A percentile compares a stretch with the other conserved stretches of the same genome.
phyloP scores from a whole-genome alignment of 257 asterid species.

The Solanum chilense region DNA sequence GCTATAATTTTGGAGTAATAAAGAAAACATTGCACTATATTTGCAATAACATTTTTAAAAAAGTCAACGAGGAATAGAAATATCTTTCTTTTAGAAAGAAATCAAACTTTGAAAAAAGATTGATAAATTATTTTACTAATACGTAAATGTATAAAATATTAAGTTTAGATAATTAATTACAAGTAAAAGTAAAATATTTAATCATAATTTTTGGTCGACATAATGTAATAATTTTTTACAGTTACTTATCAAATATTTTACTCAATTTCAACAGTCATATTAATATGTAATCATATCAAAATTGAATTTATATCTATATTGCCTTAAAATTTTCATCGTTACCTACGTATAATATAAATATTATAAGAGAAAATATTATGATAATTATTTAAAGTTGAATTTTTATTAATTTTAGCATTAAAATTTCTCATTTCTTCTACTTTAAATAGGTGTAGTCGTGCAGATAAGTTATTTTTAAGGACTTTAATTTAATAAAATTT shows the following conservation, averaged over 20 bases:
- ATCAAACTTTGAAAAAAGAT: not conserved
- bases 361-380: not conserved
- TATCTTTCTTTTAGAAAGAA: not conserved
- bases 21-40: not conserved
- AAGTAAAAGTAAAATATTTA: not conserved
- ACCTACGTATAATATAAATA: not conserved
- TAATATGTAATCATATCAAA: not conserved
- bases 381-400: not conserved
- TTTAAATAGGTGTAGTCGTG: too few relatives aligned
- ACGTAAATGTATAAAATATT: not conserved
- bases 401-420: too few relatives aligned
- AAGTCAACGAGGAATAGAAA: not conserved
- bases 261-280: not conserved
- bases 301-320: not conserved
- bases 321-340: not conserved
- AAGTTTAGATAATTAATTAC: too few relatives aligned
- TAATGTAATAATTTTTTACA: not conserved
- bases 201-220: not conserved
- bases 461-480: too few relatives aligned
- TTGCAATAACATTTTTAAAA: not conserved
- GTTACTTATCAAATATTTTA: not conserved
- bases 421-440: too few relatives aligned
- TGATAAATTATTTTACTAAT: not conserved
- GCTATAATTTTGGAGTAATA: not conserved
- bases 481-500: too few relatives aligned